These are phyloP conservation scores for Neonectria hederae DNA, from an alignment of 2,329 filamentous ascomycete genomes.

Conservation along the genomic window DNA sequence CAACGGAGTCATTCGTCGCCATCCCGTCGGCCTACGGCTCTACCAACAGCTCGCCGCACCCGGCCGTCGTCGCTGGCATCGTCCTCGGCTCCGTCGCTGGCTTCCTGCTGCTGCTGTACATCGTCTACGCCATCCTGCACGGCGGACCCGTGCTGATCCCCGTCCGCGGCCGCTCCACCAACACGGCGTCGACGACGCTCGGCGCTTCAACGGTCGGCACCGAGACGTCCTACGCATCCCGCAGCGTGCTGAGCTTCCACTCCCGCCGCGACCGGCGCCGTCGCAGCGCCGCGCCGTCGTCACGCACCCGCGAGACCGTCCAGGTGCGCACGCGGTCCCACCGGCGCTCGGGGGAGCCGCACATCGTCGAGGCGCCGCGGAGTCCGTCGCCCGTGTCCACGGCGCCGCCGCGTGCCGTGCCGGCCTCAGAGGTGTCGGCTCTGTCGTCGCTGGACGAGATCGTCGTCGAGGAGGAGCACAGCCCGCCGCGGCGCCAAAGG, in stretches of 20 bases:
- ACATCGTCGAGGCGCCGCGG: slow-evolving; percentile 43
- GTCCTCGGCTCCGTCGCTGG: slow-evolving; percentile 58
- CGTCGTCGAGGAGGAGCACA: slow-evolving; percentile 49
- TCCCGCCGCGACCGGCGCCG: slow-evolving; percentile 28
- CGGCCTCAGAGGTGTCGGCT: slow-evolving; percentile 40
- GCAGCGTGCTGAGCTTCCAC: slow-evolving; percentile 31
- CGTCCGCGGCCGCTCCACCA: slow-evolving; percentile 19
- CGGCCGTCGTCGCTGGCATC: slow-evolving; percentile 55
- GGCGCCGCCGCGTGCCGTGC: slow-evolving; percentile 42
- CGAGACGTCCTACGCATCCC: slow-evolving; percentile 28
- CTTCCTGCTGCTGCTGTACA: slow-evolving; percentile 62
- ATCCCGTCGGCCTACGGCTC: slow-evolving; percentile 50
- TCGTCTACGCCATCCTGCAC: slow-evolving; percentile 61
- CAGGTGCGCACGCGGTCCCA: slow-evolving; percentile 38
- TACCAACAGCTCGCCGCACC: slow-evolving; percentile 52
- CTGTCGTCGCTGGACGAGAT: slow-evolving; percentile 51
- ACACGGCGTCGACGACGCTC: slow-evolving; percentile 10
- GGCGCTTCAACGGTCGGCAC: slow-evolving; percentile 25
- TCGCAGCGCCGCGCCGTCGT: slow-evolving; percentile 28
- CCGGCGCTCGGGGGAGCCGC: slow-evolving; percentile 23
- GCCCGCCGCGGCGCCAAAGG: slow-evolving; percentile 34
- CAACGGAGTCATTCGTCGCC: slow-evolving; percentile 37
- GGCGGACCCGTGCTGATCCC: slow-evolving; percentile 49
- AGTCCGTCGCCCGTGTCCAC: slow-evolving; percentile 35
- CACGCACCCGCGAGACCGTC: slow-evolving; percentile 40